Evolutionary conservation across 495 filamentous ascomycete species (phyloP), one percentile per base, ranked within the genome.

Genomic region (Penicillium antarcticum): DNA sequence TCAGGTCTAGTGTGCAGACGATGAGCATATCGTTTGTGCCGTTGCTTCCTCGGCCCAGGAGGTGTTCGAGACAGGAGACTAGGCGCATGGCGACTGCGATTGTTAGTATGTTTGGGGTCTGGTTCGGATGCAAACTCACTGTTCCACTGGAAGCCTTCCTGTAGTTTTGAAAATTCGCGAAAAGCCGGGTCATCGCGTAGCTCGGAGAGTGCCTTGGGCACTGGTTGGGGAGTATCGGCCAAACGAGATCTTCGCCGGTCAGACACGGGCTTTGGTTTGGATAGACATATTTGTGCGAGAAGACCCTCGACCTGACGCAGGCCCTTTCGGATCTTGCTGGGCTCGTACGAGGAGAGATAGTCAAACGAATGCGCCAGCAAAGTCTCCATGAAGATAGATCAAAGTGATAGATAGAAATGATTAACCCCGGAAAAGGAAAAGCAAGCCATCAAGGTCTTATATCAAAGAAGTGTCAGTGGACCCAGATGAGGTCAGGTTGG

Each of bases 131-230:
- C 39, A 46, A 36, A 38, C 12, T 31, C 66, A 89, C 86, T 83
- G 71, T 98, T 98, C 89, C 92, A 98, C 71, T 96, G 88, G 69
- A 98, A 98, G 10, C 92, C 87, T 61, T 96, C 92, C 67, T 98
- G 94, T 44, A 97, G 66, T 62, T 95, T 89, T 75, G 96, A 95
- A 72, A 97, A 98, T 66, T 97, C 94, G 45, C 89, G 76, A 63
- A 96, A 98, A 9, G 92, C 94, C 21, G 88, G 91, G 68, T 98
- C 94, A 56, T 87, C 83, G 48, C 77, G 77, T 57, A 96, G 70
- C 42, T 89, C 82, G 33, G 71, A 72, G 39, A 95, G 75, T 17
- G 75, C 75, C 70, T 92, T 92, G n/a, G 79, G 71, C 21, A 72
- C 67, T 8, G 76, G 75, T 39, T 71, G 71, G 38, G 68, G 52